Base-by-base conservation (phyloP, 306 rosid genomes). In the Vicia sativa region DNA sequence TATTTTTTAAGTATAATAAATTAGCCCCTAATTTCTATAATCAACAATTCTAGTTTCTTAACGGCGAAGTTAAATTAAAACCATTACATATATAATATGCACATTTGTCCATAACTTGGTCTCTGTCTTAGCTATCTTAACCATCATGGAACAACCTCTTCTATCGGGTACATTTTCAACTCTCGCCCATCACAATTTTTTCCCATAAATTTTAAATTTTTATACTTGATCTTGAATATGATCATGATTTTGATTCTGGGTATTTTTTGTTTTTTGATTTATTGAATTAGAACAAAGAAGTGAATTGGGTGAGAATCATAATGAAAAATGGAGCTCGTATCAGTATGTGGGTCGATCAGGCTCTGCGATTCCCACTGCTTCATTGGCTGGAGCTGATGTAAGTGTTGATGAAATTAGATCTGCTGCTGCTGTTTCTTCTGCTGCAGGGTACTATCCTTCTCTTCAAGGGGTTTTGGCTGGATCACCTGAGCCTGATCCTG, bases 381-480 rank as follows among this genome's bases (percentile, higher is more conserved):
- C 90, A 3, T 59, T 74, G 76, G 86, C 89, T 42, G 98, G 84
- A 41, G 83, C 80, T 65, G 88, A 87, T 63, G 91, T 92, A 68
- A 92, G 90, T 81, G 91, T 92, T 18, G 96, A 86, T 57, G 98
- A 92, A 82, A 90, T 92, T 57, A 82, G 98, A 31, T 87, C 96
- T 18, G 96, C 98, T 5, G 88, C 87, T 39, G 74, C 87, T 57
- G 60, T 68, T 77, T 53, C 85, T 72, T 79, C 96, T 31, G 55
- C 85, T 65, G 81, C 95, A 11, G 83, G 86, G 45, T 62, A 65
- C 42, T 93, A 88, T 74, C 96, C 96, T 78, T 92, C 96, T 16
- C 61, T 90, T 77, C 96, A 86, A 5, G 82, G 87, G 25, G 96
- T 82, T 71, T 78, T 93, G 87, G 83, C 83, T 65, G 64, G 84